These are phyloP conservation scores for Agrocybe pediades DNA, from an alignment of 768 basidiomycete genomes.

Conservation along the genomic window DNA sequence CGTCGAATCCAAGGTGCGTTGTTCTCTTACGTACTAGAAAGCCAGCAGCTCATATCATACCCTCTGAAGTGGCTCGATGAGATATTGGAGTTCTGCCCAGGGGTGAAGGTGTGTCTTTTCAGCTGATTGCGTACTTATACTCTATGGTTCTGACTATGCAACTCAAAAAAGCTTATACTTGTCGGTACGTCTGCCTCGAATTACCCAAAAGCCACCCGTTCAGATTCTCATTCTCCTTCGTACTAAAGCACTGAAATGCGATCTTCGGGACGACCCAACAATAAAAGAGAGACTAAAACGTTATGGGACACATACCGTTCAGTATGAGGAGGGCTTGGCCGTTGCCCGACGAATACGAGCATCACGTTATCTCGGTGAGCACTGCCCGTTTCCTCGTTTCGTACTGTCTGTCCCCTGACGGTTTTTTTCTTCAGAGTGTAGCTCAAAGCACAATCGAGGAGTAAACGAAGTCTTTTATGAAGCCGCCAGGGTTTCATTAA, in stretches of 20 bases:
- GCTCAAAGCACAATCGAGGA: constrained; percentile 95
- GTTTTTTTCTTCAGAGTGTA: constrained; percentile 68
- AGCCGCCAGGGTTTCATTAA: constrained; percentile 82
- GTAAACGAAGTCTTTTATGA: constrained; percentile 94
- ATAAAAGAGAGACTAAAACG: constrained; percentile 74
- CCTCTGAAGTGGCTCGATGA: constrained; percentile 87
- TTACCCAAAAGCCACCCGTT: background rate
- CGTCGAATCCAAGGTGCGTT: constrained; percentile 81
- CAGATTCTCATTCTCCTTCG: constrained; percentile 2
- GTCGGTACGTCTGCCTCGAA: constrained; percentile 64
- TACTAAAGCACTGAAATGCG: constrained; percentile 85
- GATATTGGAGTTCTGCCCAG: constrained; percentile 89
- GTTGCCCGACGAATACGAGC: constrained; percentile 91
- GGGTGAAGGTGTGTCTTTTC: constrained; percentile 73
- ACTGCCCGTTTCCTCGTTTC: background rate
- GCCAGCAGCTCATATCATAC: background rate
- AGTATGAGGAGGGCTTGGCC: constrained; percentile 91
- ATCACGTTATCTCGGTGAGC: constrained; percentile 85
- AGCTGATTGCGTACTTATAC: background rate
- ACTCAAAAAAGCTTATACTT: constrained; percentile 66
- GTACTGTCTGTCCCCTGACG: background rate
- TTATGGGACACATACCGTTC: constrained; percentile 70
- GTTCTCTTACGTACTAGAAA: background rate
- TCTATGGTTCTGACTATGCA: constrained; percentile 4
- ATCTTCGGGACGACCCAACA: constrained; percentile 82